Conservation (phyloP, 495 filamentous ascomycete species). For the Stereocaulon alpinum region DNA sequence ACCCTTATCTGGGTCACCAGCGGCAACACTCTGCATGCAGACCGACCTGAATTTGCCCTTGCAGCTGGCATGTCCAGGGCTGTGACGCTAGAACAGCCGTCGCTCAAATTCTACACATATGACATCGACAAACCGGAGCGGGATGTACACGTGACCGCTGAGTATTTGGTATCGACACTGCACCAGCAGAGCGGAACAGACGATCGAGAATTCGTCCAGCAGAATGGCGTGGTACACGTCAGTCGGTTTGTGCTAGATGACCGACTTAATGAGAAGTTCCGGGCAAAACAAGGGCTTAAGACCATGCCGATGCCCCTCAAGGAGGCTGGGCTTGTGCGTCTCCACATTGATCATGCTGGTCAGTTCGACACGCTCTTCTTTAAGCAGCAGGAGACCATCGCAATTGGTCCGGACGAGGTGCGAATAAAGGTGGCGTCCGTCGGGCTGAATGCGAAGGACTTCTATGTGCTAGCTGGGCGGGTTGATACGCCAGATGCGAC, state of each 20-base stretch:
- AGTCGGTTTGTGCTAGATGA: constrained; percentile 25
- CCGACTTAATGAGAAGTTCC: constrained; percentile 22
- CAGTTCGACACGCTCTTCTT: constrained; percentile 19
- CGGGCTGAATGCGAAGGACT: constrained; percentile 16
- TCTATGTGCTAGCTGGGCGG: background rate
- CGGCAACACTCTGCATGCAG: constrained; percentile 22
- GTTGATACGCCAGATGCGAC: constrained; percentile 6
- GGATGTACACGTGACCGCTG: no score
- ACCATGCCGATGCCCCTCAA: constrained; percentile 10
- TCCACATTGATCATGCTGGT: constrained; percentile 15
- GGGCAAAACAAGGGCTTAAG: constrained; percentile 13
- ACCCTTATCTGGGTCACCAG: constrained; percentile 29
- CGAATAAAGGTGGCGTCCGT: constrained; percentile 6
- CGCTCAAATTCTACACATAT: constrained; percentile 25
- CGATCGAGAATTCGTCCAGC: constrained; percentile 20
- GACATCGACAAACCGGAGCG: constrained; percentile 23
- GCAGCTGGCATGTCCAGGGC: constrained; percentile 28
- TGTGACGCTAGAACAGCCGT: constrained; percentile 32
- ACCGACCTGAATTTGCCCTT: constrained; percentile 26
- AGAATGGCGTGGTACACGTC: constrained; percentile 20
- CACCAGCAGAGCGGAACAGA: background rate
- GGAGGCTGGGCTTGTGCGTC: constrained; percentile 9
- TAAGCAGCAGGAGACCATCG: background rate
- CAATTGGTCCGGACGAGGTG: background rate
- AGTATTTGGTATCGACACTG: no score